Percentiles rank a stretch among this genome's conserved stretches.
Conservation (phyloP, 2,329 filamentous ascomycete species). For the Dactylellina leptospora region DNA sequence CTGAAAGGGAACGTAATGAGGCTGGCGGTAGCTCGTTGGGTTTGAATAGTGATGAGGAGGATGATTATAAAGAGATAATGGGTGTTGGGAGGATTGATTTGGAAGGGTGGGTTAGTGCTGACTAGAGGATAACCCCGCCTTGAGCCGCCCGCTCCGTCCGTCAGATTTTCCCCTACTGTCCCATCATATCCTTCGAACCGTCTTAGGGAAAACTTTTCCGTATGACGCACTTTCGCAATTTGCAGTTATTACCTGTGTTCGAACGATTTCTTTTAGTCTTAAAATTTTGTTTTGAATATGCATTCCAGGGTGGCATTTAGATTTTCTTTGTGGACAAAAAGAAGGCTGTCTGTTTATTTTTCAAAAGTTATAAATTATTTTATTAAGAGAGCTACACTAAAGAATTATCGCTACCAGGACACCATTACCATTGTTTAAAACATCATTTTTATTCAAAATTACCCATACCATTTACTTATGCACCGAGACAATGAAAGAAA, state of each 20-base stretch:
- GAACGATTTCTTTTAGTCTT: too few relatives aligned
- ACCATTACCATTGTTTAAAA: too few relatives aligned
- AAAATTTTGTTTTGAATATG: neutral
- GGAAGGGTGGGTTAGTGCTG: constrained; percentile 61
- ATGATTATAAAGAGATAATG: constrained; percentile 96
- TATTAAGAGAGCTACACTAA: too few relatives aligned
- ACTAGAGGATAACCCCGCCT: constrained; percentile 56
- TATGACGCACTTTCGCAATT: constrained; percentile 9
- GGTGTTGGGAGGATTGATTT: constrained; percentile 90
- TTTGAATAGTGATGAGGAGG: constrained; percentile 85
- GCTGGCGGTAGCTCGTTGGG: constrained; percentile 87
- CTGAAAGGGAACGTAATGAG: constrained; percentile 87
- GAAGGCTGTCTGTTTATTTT: too few relatives aligned
- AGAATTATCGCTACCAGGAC: too few relatives aligned
- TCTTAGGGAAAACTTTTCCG: constrained; percentile 20
- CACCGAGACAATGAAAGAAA: neutral
- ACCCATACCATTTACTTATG: too few relatives aligned
- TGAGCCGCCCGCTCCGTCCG: constrained; percentile 16
- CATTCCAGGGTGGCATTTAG: constrained; percentile 8
- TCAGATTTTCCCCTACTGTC: constrained; percentile 1
- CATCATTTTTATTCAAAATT: too few relatives aligned
- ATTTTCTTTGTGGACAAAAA: neutral
- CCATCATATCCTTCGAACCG: constrained; percentile 36
- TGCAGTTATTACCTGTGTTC: too few relatives aligned
- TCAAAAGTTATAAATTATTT: too few relatives aligned